These are phyloP conservation scores for Pseudogymnoascus sp. DNA, from an alignment of 2,329 filamentous ascomycete species.

Conservation along the genomic window DNA sequence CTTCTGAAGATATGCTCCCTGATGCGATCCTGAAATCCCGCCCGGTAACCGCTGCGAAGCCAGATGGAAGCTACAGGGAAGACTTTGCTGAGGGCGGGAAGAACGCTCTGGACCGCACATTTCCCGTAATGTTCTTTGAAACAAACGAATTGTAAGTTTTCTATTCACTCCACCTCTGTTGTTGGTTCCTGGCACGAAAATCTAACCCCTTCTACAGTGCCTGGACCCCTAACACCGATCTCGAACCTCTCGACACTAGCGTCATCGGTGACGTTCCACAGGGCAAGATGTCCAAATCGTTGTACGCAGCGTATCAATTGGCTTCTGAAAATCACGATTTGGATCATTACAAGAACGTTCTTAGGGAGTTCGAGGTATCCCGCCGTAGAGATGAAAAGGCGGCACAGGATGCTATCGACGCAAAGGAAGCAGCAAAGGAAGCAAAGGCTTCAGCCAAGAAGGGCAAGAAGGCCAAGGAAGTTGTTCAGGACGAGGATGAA, in stretches of 20 bases:
- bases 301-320: conserved; percentile 73
- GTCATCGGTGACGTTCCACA: conserved; percentile 63
- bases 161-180: conserved; percentile 24
- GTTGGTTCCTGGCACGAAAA: conserved; percentile 15
- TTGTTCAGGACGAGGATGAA: conserved; percentile 46
- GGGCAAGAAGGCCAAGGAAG: conserved; percentile 41
- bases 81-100: conserved; percentile 85
- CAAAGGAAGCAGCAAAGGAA: conserved; percentile 41
- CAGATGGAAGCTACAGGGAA: conserved; percentile 80
- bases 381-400: conserved; percentile 51
- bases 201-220: conserved; percentile 50
- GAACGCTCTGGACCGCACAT: conserved; percentile 76
- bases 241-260: conserved; percentile 70
- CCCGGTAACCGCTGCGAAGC: conserved; percentile 74
- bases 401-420: conserved; percentile 43
- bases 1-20: conserved; percentile 91
- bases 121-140: conserved; percentile 88
- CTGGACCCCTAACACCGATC: conserved; percentile 81
- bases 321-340: conserved; percentile 74
- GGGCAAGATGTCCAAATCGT: conserved; percentile 69
- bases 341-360: conserved; percentile 74
- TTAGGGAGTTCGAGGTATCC: conserved; percentile 63
- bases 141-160: conserved; percentile 91
- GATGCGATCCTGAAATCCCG: conserved; percentile 67
- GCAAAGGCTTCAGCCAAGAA: conserved; percentile 44